phyloP scores from a whole-genome alignment of 2,329 filamentous ascomycete genomes.

The Arthrobotrys iridis region DNA sequence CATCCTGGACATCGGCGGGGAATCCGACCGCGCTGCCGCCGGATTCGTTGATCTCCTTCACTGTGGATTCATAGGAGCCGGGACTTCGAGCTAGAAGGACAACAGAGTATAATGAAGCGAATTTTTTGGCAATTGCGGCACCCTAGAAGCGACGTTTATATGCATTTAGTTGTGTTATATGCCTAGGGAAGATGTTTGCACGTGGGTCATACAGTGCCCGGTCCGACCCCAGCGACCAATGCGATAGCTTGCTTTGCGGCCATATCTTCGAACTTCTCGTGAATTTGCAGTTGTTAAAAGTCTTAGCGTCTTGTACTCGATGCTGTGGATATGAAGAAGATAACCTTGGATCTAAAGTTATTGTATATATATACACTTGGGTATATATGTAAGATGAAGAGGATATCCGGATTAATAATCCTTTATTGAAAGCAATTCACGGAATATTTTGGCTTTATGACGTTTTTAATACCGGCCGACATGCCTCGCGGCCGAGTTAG shows the following conservation, averaged over 20 bases:
- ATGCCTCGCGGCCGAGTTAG: neutral
- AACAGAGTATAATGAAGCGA: constrained; percentile 74
- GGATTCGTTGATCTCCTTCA: constrained; percentile 72
- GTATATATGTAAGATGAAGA: neutral
- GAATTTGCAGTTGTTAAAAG: neutral
- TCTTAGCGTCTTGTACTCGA: no score
- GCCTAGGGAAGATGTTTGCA: neutral
- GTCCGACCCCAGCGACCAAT: constrained; percentile 76
- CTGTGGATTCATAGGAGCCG: constrained; percentile 73
- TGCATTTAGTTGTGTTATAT: neutral
- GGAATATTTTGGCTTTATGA: constrained; percentile 8
- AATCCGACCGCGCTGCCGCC: constrained; percentile 79
- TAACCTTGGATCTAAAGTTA: neutral
- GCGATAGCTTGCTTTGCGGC: constrained; percentile 61
- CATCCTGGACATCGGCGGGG: constrained; percentile 71
- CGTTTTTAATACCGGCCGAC: constrained; percentile 21
- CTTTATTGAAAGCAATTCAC: neutral
- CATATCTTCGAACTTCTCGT: constrained; percentile 35
- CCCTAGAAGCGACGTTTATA: constrained; percentile 58
- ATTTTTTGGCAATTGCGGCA: constrained; percentile 67
- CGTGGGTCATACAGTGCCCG: constrained; percentile 67
- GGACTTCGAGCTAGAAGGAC: constrained; percentile 77
- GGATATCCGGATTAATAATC: constrained; percentile 11
- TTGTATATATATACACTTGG: neutral
- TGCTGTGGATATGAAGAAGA: no score